Conservation (phyloP, 2,329 filamentous ascomycete species). For the Fusarium multiceps region DNA sequence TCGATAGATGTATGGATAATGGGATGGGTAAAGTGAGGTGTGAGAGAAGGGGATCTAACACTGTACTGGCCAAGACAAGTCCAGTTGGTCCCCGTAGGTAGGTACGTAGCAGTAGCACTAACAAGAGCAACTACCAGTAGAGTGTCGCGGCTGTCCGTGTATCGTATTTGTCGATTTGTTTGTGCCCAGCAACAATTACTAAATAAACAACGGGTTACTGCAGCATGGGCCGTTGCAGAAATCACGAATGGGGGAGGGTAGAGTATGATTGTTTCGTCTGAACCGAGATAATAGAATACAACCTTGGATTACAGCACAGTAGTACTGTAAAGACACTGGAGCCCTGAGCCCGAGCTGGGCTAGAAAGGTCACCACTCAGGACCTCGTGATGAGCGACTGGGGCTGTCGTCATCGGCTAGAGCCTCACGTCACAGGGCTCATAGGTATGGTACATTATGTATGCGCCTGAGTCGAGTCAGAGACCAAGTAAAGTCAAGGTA, state of each 20-base stretch:
- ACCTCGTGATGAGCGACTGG: constrained; percentile 45
- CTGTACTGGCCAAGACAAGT: constrained; percentile 20
- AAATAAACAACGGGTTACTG: constrained; percentile 15
- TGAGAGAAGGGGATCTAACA: constrained; percentile 37
- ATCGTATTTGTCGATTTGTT: constrained; percentile 21
- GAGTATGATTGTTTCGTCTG: constrained; percentile 3
- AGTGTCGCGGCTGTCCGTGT: constrained; percentile 20
- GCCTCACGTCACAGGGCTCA: constrained; percentile 41
- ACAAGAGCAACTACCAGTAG: constrained; percentile 4
- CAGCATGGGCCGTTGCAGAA: constrained; percentile 23
- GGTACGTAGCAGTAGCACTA: constrained; percentile 6
- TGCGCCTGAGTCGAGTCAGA: constrained; percentile 25
- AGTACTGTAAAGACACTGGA: constrained; percentile 25
- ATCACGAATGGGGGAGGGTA: constrained; percentile 3
- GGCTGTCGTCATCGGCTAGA: constrained; percentile 47
- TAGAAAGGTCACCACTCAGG: constrained; percentile 32
- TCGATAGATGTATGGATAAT: constrained; percentile 30
- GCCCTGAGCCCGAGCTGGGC: constrained; percentile 13
- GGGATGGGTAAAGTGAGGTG: constrained; percentile 21
- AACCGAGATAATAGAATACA: constrained; percentile 1
- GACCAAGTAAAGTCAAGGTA: constrained; percentile 1
- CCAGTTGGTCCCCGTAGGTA: background rate
- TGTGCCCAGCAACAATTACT: constrained; percentile 14
- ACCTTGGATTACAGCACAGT: background rate
- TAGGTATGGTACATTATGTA: constrained; percentile 4